Evolutionary conservation across 352 stramenopile species (phyloP), one percentile per base, ranked within the genome.

Genomic region (Globisporangium spiculum): DNA sequence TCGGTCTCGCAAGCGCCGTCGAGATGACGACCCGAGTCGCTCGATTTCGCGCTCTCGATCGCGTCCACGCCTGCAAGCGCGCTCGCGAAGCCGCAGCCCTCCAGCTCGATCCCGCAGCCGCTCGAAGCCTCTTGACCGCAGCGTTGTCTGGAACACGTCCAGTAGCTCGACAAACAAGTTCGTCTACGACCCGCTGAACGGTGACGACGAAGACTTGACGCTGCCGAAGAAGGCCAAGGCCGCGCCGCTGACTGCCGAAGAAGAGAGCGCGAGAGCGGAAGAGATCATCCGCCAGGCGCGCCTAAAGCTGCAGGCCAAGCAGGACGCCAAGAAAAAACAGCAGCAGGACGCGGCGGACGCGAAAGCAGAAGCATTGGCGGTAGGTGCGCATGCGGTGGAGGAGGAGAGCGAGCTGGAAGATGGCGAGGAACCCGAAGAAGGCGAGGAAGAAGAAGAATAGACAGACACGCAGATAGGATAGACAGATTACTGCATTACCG

Each of bases 281-380:
- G 83, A 88, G 60, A 89, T 91, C 63, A 93, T 91, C 38, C 83
- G 84, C 9, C 76, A 89, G 41, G 84, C 84, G 20, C 72, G 83
- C 27, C 68, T 87, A 12, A 90, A 90, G 72, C 72, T 92, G 14
- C 69, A 81, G 61, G 70, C 62, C 12, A 85, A 87, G 55, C 68
- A 69, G 30, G 50, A 68, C 44, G 48, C 48, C 48, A 50, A 50
- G 41, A 50, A 50, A 16, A 50, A 60, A 12, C 48, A 54, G 46
- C 18, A 55, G 48, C n/a, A 55, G 48, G 48, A 55, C 6, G 64
- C 66, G 8, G 78, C 79, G 41, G 50, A 6, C 27, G 36, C 36
- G 22, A 32, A 22, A 56, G 65, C 27, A 4, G 65, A 61, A 6
- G 65, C 32, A 2, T 62, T 61, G 3, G 48, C 30, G 0, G 63